phyloP scores from a whole-genome alignment of 2,329 filamentous ascomycete species.

The Chaetomiaceae sp. region DNA sequence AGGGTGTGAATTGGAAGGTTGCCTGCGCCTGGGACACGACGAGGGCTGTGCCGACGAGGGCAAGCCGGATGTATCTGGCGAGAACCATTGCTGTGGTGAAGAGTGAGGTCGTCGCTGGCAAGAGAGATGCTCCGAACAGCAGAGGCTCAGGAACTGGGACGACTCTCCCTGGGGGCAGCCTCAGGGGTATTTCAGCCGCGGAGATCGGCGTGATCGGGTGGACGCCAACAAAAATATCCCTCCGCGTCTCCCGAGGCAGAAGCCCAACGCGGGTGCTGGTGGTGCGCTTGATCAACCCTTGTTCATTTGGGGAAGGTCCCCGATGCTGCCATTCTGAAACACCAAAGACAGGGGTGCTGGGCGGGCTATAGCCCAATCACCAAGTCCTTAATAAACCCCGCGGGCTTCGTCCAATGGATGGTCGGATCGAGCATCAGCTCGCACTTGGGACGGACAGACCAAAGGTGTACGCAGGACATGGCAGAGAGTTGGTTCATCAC shows the following conservation, averaged over 20 bases:
- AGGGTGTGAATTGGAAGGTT: constrained; percentile 24
- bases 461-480: too few species aligned
- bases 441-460: neutral
- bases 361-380: neutral
- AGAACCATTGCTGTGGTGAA: constrained; percentile 9
- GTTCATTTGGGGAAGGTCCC: neutral
- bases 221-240: neutral
- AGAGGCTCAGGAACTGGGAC: too few species aligned
- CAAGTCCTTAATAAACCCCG: constrained; percentile 6
- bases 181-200: neutral
- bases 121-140: neutral
- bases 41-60: constrained; percentile 10
- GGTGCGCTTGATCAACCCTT: neutral
- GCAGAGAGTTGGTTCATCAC: too few species aligned
- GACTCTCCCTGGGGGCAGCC: too few species aligned
- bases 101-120: neutral
- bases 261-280: neutral
- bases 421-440: neutral
- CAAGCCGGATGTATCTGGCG: constrained; percentile 7
- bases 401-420: neutral
- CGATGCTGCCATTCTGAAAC: constrained; percentile 5
- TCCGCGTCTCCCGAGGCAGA: neutral
- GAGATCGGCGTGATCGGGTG: neutral
- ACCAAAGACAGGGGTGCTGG: neutral
- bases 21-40: constrained; percentile 11